Conservation (phyloP, 768 basidiomycete genomes). For the Termitomyces sp. region DNA sequence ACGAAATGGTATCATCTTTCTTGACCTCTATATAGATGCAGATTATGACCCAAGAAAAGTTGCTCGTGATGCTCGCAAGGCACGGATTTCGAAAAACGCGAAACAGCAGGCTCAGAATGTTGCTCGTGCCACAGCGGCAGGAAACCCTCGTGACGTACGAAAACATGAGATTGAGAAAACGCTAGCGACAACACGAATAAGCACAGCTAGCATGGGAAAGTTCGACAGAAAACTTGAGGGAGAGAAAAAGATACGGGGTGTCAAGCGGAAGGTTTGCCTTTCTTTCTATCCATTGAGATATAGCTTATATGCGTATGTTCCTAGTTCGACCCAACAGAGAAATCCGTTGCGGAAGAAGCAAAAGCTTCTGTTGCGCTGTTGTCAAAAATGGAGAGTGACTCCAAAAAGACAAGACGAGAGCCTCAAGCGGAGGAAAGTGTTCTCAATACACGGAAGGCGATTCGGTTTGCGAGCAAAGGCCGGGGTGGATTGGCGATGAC, state of each 20-base stretch:
- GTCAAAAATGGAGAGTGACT: slow-evolving; percentile 68
- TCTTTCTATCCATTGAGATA: neutral
- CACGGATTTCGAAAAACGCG: slow-evolving; percentile 80
- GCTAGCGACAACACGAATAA: slow-evolving; percentile 69
- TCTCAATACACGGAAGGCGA: slow-evolving; percentile 87
- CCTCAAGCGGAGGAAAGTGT: slow-evolving; percentile 48
- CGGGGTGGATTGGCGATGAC: slow-evolving; percentile 60
- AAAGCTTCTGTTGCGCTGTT: slow-evolving; percentile 72
- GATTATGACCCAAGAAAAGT: slow-evolving; percentile 77
- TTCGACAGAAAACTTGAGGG: slow-evolving; percentile 91
- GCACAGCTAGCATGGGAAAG: slow-evolving; percentile 94
- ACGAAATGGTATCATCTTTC: neutral
- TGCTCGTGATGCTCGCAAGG: slow-evolving; percentile 77
- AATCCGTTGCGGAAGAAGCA: slow-evolving; percentile 62
- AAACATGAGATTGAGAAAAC: slow-evolving; percentile 76
- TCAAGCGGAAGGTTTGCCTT: slow-evolving; percentile 86
- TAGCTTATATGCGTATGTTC: neutral
- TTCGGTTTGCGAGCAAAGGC: slow-evolving; percentile 71
- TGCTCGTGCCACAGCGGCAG: slow-evolving; percentile 44
- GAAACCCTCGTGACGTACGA: slow-evolving; percentile 40
- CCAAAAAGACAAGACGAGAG: slow-evolving; percentile 56
- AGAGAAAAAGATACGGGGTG: slow-evolving; percentile 81
- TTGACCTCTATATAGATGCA: slow-evolving; percentile 45
- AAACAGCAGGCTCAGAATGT: slow-evolving; percentile 71
- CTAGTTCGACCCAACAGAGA: slow-evolving; percentile 85